phyloP scores from a whole-genome alignment of 495 filamentous ascomycete species.

The Chaetomium fimeti region DNA sequence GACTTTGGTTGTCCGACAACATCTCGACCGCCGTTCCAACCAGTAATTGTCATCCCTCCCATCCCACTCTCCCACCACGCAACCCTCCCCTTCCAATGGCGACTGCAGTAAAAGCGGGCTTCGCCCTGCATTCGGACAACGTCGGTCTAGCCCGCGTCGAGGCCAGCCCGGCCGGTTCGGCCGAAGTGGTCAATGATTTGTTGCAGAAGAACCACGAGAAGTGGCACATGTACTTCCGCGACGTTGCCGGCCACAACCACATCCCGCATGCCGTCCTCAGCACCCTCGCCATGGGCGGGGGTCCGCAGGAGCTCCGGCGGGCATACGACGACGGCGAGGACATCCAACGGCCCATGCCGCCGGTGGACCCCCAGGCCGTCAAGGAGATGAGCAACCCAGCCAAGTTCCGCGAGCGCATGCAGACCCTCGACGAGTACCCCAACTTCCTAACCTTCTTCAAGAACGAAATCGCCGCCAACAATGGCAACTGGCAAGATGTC shows the following conservation, averaged over 20 bases:
- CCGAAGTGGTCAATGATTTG: not conserved
- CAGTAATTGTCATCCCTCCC: too few relatives aligned
- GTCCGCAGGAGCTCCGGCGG: not conserved
- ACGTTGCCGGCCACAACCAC: conserved; percentile 8
- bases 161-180: too few relatives aligned
- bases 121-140: too few relatives aligned
- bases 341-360: not conserved
- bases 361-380: not conserved
- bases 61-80: too few relatives aligned
- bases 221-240: not conserved
- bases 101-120: too few relatives aligned
- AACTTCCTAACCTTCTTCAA: conserved; percentile 1
- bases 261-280: not conserved
- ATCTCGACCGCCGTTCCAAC: too few relatives aligned
- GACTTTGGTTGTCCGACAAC: too few relatives aligned
- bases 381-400: not conserved
- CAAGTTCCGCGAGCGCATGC: not conserved
- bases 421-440: not conserved
- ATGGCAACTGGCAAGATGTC: not conserved
- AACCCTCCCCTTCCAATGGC: too few relatives aligned
- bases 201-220: not conserved
- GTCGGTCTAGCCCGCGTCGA: too few relatives aligned
- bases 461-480: not conserved
- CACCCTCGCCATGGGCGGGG: not conserved
- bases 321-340: not conserved